Evolutionary conservation across 208 protist species (phyloP).

Genomic region (Acanthamoeba triangularis): DNA sequence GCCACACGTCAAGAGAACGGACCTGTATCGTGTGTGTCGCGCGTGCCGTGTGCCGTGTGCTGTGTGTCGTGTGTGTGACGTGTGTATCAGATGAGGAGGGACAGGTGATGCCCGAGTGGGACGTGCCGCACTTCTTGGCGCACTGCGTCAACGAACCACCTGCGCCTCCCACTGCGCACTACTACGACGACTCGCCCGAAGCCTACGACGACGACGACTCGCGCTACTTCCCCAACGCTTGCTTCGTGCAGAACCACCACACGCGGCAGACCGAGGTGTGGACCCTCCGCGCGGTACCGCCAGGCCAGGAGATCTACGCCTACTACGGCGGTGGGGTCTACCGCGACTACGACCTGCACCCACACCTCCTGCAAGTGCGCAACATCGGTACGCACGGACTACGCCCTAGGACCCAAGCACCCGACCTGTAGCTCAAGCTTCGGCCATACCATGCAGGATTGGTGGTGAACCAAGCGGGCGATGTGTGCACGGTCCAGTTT

Average conservation of each 20-base stretch:
- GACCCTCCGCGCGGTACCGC: not conserved
- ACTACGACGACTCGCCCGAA: not conserved
- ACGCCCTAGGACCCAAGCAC: no score
- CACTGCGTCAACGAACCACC: constrained; percentile 48
- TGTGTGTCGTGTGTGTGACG: no score
- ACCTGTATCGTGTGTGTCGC: not conserved
- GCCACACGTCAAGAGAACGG: not conserved
- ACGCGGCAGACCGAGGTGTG: not conserved
- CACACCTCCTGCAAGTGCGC: not conserved
- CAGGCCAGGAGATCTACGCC: not conserved
- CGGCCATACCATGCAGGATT: no score
- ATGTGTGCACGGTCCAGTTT: not conserved
- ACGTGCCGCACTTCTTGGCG: not conserved
- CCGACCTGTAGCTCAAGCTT: no score
- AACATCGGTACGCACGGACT: constrained; percentile 63
- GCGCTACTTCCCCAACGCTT: constrained; percentile 9
- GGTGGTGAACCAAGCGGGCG: not conserved
- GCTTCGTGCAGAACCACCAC: constrained; percentile 48
- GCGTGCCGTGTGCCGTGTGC: no score
- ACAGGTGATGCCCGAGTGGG: not conserved
- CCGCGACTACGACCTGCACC: constrained; percentile 39
- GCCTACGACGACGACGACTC: not conserved
- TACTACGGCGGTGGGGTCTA: constrained; percentile 45
- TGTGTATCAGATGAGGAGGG: not conserved
- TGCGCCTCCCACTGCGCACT: not conserved